A percentile compares a stretch with the other conserved stretches of the same genome.
phyloP scores from a whole-genome alignment of 257 asterid genomes.

The Solanum medicagineum region DNA sequence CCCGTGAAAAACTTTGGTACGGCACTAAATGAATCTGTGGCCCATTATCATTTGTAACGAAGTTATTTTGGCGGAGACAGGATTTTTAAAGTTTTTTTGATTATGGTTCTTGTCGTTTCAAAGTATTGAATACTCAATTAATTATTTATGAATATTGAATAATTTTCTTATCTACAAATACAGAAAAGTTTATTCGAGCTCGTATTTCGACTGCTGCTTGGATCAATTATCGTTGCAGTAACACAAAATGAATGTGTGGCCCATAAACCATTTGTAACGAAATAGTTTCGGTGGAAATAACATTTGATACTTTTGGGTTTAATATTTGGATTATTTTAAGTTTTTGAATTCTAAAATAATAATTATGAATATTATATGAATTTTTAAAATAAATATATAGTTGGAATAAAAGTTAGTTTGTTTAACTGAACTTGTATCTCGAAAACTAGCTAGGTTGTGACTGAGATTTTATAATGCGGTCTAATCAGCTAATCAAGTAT shows the following conservation, averaged over 20 bases:
- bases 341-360: background rate
- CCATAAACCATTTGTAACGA: background rate
- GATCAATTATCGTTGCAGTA: too few species aligned
- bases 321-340: background rate
- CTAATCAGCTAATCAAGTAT: background rate
- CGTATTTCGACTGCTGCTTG: too few species aligned
- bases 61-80: rapidly evolving
- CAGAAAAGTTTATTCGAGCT: too few species aligned
- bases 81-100: background rate
- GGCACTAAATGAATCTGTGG: background rate
- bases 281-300: rapidly evolving
- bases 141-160: too few species aligned
- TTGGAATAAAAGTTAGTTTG: background rate
- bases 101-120: too few species aligned
- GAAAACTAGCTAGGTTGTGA: background rate
- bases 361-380: background rate
- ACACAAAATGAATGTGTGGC: background rate
- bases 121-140: too few species aligned
- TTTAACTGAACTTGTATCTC: background rate
- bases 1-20: background rate
- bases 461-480: background rate
- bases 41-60: background rate
- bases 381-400: background rate
- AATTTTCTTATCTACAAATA: too few species aligned
- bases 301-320: background rate